Evolutionary conservation across 306 rosid genomes (phyloP), one percentile per base, ranked within the genome.

Genomic region (Alnus glutinosa): DNA sequence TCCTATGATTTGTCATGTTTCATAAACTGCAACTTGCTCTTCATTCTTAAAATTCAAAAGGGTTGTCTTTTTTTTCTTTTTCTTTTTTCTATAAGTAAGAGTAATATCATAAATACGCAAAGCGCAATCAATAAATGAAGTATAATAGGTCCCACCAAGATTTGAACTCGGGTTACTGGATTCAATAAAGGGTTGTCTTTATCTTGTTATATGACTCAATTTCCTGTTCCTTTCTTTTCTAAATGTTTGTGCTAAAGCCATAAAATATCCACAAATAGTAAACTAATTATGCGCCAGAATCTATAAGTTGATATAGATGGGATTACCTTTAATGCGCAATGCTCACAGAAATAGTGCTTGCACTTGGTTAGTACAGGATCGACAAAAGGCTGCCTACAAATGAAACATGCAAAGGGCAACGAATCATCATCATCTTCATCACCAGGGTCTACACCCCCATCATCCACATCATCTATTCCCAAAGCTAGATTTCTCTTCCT

Each of bases 271-370:
- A 30, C 74, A 52, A 28, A 4, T 18, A 42, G 36, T 42, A 54
- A 69, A 36, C 36, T 37, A 7, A 72, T 23, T 50, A 67, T 32
- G 76, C 63, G 15, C 73, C 74, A 74, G 59, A 18, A 32, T 8
- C 3, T 0, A 48, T 42, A 67, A n/a, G 30, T 16, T 42, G 30
- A 19, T 42, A 39, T 67, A 42, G 72, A 62, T 77, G 59, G 19
- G 18, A 54, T 46, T 82, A 91, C 98, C 97, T 90, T 92, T 68
- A 92, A 81, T 3, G 97, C 92, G 54, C 97, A 90, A 85, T 92
- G 95, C 89, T 92, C 95, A 39, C 92, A 92, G 90, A 92, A 92
- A 85, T 82, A 92, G 83, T 92, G 95, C 75, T 82, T 91, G 92
- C 95, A 91, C 78, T 91, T 93, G 74, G 97, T 91, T 36, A 86